Evolutionary conservation across 2,329 filamentous ascomycete genomes (phyloP).

Genomic region (Ceratocystis cacaofunesta): DNA sequence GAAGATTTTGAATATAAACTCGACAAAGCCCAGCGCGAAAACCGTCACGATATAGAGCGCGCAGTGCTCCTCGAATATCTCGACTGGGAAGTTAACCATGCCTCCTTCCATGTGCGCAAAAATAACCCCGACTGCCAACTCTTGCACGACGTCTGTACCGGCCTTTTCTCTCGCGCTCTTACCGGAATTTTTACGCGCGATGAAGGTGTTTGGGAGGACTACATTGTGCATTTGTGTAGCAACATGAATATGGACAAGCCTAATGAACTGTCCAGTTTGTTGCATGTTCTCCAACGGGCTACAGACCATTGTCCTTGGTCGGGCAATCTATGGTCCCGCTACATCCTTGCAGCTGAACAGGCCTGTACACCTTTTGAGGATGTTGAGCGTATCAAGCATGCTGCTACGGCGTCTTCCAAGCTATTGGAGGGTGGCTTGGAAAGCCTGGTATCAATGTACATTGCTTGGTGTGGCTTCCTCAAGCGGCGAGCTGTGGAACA

Average conservation of each 20-base stretch:
- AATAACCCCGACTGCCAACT: constrained; percentile 33
- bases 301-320: constrained; percentile 90
- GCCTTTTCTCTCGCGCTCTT: constrained; percentile 68
- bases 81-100: constrained; percentile 63
- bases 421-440: constrained; percentile 77
- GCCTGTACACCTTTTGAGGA: constrained; percentile 61
- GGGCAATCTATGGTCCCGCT: constrained; percentile 77
- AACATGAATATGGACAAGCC: constrained; percentile 17
- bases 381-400: constrained; percentile 82
- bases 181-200: constrained; percentile 55
- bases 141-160: constrained; percentile 38
- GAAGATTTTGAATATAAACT: constrained; percentile 55
- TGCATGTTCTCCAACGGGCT: constrained; percentile 64
- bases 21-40: constrained; percentile 39
- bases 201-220: constrained; percentile 68
- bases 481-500: constrained; percentile 64
- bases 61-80: constrained; percentile 52
- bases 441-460: constrained; percentile 78
- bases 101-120: constrained; percentile 29
- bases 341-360: constrained; percentile 71
- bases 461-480: constrained; percentile 88
- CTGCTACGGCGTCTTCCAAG: constrained; percentile 71
- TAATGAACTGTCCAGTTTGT: constrained; percentile 28
- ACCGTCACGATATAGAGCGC: constrained; percentile 41
- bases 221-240: constrained; percentile 56